Evolutionary conservation across 2,329 filamentous ascomycete species (phyloP).

Genomic region (Tolypocladium nubicola): DNA sequence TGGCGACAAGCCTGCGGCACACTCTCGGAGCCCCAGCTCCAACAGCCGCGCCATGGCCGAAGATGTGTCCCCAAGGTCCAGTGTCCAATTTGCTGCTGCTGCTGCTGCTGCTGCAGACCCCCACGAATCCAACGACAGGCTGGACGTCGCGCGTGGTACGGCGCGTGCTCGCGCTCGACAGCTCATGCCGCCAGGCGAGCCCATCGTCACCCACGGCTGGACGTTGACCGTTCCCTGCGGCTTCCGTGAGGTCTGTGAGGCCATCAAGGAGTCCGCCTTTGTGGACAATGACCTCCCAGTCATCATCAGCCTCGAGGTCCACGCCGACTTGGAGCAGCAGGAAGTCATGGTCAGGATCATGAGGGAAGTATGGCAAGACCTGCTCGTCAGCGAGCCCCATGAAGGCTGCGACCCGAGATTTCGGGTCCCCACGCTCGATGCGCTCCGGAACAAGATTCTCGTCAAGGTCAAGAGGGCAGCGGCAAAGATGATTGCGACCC

Average conservation of each 20-base stretch:
- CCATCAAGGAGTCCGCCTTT: slow-evolving; percentile 72
- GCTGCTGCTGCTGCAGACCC: slow-evolving; percentile 6
- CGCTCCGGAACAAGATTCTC: slow-evolving; percentile 69
- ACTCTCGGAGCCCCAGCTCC: slow-evolving; percentile 29
- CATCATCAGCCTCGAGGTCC: slow-evolving; percentile 88
- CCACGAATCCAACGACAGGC: slow-evolving; percentile 22
- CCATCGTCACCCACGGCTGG: slow-evolving; percentile 72
- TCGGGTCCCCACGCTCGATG: slow-evolving; percentile 57
- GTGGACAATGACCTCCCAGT: slow-evolving; percentile 65
- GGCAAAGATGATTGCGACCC: slow-evolving; percentile 17
- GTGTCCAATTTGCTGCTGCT: slow-evolving; percentile 12
- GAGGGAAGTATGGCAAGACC: slow-evolving; percentile 71
- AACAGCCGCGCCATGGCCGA: slow-evolving; percentile 20
- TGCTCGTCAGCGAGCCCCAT: slow-evolving; percentile 53
- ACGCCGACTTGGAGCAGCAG: slow-evolving; percentile 74
- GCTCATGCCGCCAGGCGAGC: slow-evolving; percentile 44
- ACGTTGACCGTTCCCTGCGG: slow-evolving; percentile 78
- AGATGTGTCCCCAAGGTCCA: slow-evolving; percentile 20
- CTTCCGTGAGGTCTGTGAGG: slow-evolving; percentile 77
- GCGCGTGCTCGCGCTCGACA: slow-evolving; percentile 12
- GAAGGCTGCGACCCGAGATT: slow-evolving; percentile 40
- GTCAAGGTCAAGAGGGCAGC: slow-evolving; percentile 64
- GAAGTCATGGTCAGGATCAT: slow-evolving; percentile 91
- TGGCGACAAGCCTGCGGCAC: slow-evolving; percentile 16
- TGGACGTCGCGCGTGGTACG: slow-evolving; percentile 15